Evolutionary conservation across 108 stramenopile species (phyloP).

Genomic region (Cylindrotheca fusiformis): DNA sequence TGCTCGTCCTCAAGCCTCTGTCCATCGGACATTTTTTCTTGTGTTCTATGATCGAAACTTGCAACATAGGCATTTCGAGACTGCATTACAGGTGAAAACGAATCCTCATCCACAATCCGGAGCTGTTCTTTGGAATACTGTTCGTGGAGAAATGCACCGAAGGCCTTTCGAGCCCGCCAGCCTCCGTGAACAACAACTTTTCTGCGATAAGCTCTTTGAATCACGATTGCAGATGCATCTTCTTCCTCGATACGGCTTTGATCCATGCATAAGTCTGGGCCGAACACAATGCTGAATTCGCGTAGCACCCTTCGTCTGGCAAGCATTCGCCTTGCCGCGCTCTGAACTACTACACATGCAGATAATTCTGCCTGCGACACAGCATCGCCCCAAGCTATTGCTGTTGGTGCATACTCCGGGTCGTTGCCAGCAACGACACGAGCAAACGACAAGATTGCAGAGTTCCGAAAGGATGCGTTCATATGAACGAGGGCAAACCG

Average conservation of each 20-base stretch:
- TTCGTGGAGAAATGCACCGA: no score
- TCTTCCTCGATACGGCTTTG: background rate
- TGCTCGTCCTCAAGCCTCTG: background rate
- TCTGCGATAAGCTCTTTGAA: constrained; percentile 10
- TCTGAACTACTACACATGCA: constrained; percentile 22
- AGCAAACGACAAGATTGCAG: background rate
- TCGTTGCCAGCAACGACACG: constrained; percentile 6
- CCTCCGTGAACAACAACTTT: no score
- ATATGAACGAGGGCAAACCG: constrained; percentile 23
- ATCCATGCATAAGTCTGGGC: background rate
- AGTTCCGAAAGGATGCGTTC: constrained; percentile 12
- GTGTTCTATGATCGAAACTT: no score
- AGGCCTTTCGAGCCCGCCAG: constrained; percentile 5
- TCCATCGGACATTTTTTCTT: no score
- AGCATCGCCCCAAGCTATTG: constrained; percentile 13
- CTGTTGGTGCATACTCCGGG: background rate
- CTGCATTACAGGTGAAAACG: no score
- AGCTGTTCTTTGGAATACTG: no score
- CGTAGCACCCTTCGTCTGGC: background rate
- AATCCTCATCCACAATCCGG: no score
- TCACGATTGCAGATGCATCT: background rate
- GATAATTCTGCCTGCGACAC: background rate
- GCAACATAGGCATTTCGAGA: no score
- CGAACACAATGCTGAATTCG: constrained; percentile 1
- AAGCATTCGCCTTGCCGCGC: constrained; percentile 13